Evolutionary conservation across 2,329 filamentous ascomycete genomes (phyloP).

Genomic region (Fragosphaeria purpurea): DNA sequence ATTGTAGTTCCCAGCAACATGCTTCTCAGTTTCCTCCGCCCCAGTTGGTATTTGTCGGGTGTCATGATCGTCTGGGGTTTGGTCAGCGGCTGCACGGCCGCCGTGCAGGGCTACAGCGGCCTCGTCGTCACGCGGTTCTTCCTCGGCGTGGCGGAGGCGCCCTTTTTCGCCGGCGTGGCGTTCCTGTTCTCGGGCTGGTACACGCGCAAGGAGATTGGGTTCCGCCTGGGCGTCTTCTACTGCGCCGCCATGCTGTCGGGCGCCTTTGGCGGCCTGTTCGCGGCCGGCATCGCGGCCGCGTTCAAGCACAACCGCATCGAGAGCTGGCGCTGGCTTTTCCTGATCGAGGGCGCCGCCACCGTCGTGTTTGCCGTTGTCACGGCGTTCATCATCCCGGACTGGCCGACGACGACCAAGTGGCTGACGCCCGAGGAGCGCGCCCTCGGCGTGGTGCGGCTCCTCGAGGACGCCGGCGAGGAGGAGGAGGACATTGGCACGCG

Average conservation of each 20-base stretch:
- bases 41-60: slow-evolving; percentile 27
- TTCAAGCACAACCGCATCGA: slow-evolving; percentile 42
- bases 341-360: slow-evolving; percentile 42
- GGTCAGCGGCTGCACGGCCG: slow-evolving; percentile 14
- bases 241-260: slow-evolving; percentile 51
- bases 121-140: slow-evolving; percentile 5
- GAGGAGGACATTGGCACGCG: slow-evolving; percentile 40
- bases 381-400: slow-evolving; percentile 41
- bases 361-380: slow-evolving; percentile 38
- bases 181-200: slow-evolving; percentile 56
- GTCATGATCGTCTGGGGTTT: slow-evolving; percentile 19
- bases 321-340: slow-evolving; percentile 53
- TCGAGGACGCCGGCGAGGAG: slow-evolving; percentile 49
- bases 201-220: slow-evolving; percentile 46
- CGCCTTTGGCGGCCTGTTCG: slow-evolving; percentile 49
- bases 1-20: slow-evolving; percentile 33
- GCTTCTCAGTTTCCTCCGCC: slow-evolving; percentile 32
- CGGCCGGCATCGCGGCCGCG: slow-evolving; percentile 50
- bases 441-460: slow-evolving; percentile 41
- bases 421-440: slow-evolving; percentile 48
- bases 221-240: slow-evolving; percentile 47
- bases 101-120: slow-evolving; percentile 8
- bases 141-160: slow-evolving; percentile 7
- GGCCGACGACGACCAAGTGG: slow-evolving; percentile 46
- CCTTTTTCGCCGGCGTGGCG: slow-evolving; percentile 1